Percentiles rank a stretch among this genome's conserved stretches.
Conservation (phyloP, 768 basidiomycete genomes). For the Agaricus bisporus region DNA sequence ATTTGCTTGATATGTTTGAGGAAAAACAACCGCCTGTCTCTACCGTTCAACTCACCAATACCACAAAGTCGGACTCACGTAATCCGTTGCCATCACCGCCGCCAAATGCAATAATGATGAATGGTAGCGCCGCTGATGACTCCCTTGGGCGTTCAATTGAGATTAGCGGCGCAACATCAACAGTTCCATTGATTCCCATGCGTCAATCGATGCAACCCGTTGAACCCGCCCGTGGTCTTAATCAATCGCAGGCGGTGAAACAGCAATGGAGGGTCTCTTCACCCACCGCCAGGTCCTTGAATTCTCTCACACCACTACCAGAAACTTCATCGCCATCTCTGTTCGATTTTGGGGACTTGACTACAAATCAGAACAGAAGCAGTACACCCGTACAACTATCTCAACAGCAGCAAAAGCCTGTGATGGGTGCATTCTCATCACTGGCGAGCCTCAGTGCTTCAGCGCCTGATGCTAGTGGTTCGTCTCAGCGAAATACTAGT, state of each 20-base stretch:
- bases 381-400: not conserved
- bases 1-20: slow-evolving; percentile 4
- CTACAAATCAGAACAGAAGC: not conserved
- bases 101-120: not conserved
- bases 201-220: slow-evolving; percentile 3
- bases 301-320: not conserved
- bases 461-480: slow-evolving; percentile 7
- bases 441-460: slow-evolving; percentile 33
- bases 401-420: slow-evolving; percentile 13
- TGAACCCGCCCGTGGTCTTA: slow-evolving; percentile 14
- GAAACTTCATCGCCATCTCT: not conserved
- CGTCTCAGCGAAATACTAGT: slow-evolving; percentile 17
- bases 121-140: not conserved
- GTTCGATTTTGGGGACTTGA: not conserved
- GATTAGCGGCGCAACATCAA: slow-evolving; percentile 12
- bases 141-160: not conserved
- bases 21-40: not conserved
- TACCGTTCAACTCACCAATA: not conserved
- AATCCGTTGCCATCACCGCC: not conserved
- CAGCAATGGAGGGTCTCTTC: slow-evolving; percentile 7
- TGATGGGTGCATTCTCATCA: slow-evolving; percentile 19
- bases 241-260: slow-evolving; percentile 8
- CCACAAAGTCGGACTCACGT: not conserved
- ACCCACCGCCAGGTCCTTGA: not conserved
- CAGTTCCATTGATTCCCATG: slow-evolving; percentile 2